Evolutionary conservation across 306 rosid species (phyloP).

Genomic region (Urtica urens): DNA sequence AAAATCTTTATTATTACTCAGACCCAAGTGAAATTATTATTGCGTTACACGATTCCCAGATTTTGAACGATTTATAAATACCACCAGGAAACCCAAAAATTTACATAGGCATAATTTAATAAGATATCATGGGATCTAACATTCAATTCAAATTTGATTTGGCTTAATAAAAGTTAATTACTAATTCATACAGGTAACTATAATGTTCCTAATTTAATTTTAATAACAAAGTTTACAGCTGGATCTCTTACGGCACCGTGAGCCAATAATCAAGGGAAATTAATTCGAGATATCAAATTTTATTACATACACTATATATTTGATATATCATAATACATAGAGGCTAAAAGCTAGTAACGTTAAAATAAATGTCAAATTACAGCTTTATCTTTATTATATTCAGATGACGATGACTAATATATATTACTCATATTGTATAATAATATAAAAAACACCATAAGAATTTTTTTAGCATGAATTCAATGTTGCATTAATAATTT

Average conservation of each 20-base stretch:
- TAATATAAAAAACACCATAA: not conserved
- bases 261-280: conserved; percentile 32
- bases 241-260: conserved; percentile 29
- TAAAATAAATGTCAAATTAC: conserved; percentile 9
- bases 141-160: conserved; percentile 17
- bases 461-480: conserved; percentile 4
- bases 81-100: too few relatives aligned
- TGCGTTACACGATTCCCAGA: not conserved
- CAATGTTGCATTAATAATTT: not conserved
- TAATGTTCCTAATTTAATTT: conserved; percentile 21
- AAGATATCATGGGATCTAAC: not conserved
- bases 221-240: conserved; percentile 37
- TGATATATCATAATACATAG: too few relatives aligned
- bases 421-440: too few relatives aligned
- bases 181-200: not conserved
- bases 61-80: too few relatives aligned
- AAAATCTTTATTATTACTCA: too few relatives aligned
- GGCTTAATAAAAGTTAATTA: conserved; percentile 1
- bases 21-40: too few relatives aligned
- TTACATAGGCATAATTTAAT: not conserved
- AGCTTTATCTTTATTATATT: too few relatives aligned
- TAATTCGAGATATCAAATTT: conserved; percentile 36
- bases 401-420: too few relatives aligned
- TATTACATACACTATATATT: too few relatives aligned
- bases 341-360: not conserved